A percentile compares a stretch with the other conserved stretches of the same genome.
Evolutionary conservation across 2,329 filamentous ascomycete species (phyloP).

Genomic region (Cladosporium sp.): DNA sequence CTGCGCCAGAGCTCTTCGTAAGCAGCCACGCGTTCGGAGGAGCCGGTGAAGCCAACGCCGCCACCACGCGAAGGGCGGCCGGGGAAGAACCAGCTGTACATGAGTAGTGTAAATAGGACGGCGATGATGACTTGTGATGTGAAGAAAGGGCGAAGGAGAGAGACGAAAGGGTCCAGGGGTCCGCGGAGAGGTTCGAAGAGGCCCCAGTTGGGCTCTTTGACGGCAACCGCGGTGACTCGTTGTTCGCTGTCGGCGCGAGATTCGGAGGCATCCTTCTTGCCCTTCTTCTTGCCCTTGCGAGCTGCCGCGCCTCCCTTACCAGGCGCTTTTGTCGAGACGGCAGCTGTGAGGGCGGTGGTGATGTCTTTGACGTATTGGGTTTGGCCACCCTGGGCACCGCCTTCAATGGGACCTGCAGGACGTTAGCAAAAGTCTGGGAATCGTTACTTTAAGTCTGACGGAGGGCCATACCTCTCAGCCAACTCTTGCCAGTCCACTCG

Average conservation of each 20-base stretch:
- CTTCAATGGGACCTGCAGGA: conserved; percentile 79
- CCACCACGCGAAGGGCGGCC: conserved; percentile 24
- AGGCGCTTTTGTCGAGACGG: conserved; percentile 63
- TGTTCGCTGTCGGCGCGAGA: conserved; percentile 38
- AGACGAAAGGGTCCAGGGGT: conserved; percentile 64
- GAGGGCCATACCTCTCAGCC: conserved; percentile 73
- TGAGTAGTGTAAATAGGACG: conserved; percentile 67
- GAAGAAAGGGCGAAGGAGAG: conserved; percentile 67
- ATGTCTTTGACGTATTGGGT: conserved; percentile 76
- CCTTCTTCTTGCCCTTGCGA: conserved; percentile 45
- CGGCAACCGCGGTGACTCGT: conserved; percentile 24
- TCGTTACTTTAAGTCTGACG: background rate
- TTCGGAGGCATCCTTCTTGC: conserved; percentile 51
- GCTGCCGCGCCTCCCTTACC: conserved; percentile 41
- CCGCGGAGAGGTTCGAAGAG: conserved; percentile 72
- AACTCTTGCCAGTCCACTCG: conserved; percentile 97
- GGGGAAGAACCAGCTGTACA: conserved; percentile 61
- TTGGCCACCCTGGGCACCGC: conserved; percentile 89
- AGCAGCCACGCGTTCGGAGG: conserved; percentile 67
- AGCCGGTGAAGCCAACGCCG: conserved; percentile 35
- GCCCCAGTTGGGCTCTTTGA: conserved; percentile 61
- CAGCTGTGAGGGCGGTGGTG: conserved; percentile 67
- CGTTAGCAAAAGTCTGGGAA: background rate
- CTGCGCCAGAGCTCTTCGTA: conserved; percentile 91
- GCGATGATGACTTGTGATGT: conserved; percentile 74